phyloP scores from a whole-genome alignment of 176 grass and related monocot species.

The Rhipidocladum racemiflorum region DNA sequence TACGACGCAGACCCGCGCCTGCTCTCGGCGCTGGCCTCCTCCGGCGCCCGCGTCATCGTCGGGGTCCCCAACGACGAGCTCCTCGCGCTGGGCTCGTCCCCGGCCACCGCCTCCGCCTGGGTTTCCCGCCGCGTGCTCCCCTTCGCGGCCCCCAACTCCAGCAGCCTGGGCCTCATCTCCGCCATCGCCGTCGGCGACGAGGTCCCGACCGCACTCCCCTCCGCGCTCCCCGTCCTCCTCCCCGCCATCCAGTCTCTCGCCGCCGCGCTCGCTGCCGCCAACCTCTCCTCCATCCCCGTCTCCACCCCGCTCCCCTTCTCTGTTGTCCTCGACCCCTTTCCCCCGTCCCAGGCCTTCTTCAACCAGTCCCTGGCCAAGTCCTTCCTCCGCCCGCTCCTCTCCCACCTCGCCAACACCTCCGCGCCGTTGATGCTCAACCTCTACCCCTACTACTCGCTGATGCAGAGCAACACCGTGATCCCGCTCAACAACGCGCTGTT shows the following conservation, averaged over 20 bases:
- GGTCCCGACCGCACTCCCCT: conserved; percentile 66
- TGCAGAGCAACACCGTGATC: conserved; percentile 72
- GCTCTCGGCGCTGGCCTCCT: conserved; percentile 56
- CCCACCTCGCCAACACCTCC: conserved; percentile 68
- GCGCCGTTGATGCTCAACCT: conserved; percentile 92
- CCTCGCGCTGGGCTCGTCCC: conserved; percentile 83
- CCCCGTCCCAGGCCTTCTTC: conserved; percentile 92
- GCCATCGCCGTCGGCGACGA: conserved; percentile 81
- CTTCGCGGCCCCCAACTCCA: conserved; percentile 42
- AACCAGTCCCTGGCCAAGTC: conserved; percentile 66
- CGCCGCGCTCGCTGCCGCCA: conserved; percentile 56
- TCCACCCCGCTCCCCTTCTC: conserved; percentile 94
- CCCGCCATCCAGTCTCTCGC: conserved; percentile 67
- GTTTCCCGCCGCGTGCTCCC: conserved; percentile 63
- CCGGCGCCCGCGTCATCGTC: conserved; percentile 63
- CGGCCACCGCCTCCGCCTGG: conserved; percentile 59
- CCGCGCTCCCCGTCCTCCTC: conserved; percentile 71
- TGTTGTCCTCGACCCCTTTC: conserved; percentile 75
- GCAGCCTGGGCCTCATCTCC: conserved; percentile 35
- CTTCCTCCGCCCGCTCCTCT: conserved; percentile 67
- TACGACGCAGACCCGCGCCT: conserved; percentile 78
- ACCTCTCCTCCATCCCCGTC: conserved; percentile 78
- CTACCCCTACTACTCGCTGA: conserved; percentile 92
- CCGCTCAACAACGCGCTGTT: conserved; percentile 89
- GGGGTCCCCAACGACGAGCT: conserved; percentile 92